A percentile compares a stretch with the other conserved stretches of the same genome.
Conservation (phyloP, 2,329 filamentous ascomycete genomes). For the Stylonectria norvegica region DNA sequence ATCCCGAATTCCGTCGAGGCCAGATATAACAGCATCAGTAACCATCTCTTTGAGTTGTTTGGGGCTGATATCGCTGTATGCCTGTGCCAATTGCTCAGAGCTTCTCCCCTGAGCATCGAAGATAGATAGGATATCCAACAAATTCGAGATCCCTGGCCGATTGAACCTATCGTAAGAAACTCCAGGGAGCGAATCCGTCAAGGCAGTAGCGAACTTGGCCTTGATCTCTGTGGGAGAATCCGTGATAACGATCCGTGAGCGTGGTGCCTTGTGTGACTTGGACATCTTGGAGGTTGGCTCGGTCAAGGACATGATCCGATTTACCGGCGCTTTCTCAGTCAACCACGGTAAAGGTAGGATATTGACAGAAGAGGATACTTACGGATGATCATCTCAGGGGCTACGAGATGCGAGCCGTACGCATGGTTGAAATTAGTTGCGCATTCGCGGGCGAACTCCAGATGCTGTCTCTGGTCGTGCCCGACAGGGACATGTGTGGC, state of each 20-base stretch:
- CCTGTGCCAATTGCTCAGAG: slow-evolving; percentile 39
- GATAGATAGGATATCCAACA: slow-evolving; percentile 75
- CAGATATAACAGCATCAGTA: slow-evolving; percentile 52
- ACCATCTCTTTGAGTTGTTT: slow-evolving; percentile 50
- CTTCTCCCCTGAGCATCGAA: slow-evolving; percentile 49
- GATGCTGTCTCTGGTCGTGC: slow-evolving; percentile 90
- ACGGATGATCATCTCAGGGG: slow-evolving; percentile 72
- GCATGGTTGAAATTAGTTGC: slow-evolving; percentile 82
- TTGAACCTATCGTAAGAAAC: slow-evolving; percentile 68
- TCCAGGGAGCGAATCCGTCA: slow-evolving; percentile 67
- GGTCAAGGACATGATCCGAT: slow-evolving; percentile 85
- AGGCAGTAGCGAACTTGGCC: slow-evolving; percentile 66
- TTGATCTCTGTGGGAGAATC: slow-evolving; percentile 63
- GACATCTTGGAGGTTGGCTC: slow-evolving; percentile 86
- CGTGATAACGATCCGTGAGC: slow-evolving; percentile 79
- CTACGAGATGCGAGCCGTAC: slow-evolving; percentile 61
- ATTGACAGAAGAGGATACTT: slow-evolving; percentile 16
- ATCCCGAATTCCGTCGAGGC: slow-evolving; percentile 53
- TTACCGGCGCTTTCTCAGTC: slow-evolving; percentile 60
- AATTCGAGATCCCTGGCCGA: slow-evolving; percentile 82
- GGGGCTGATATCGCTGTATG: slow-evolving; percentile 36
- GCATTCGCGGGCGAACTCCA: slow-evolving; percentile 87
- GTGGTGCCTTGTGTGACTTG: slow-evolving; percentile 71
- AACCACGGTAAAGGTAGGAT: neutral
- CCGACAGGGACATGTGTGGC: slow-evolving; percentile 95